Evolutionary conservation across 2,329 filamentous ascomycete genomes (phyloP).

Genomic region (Nothophoma quercina): DNA sequence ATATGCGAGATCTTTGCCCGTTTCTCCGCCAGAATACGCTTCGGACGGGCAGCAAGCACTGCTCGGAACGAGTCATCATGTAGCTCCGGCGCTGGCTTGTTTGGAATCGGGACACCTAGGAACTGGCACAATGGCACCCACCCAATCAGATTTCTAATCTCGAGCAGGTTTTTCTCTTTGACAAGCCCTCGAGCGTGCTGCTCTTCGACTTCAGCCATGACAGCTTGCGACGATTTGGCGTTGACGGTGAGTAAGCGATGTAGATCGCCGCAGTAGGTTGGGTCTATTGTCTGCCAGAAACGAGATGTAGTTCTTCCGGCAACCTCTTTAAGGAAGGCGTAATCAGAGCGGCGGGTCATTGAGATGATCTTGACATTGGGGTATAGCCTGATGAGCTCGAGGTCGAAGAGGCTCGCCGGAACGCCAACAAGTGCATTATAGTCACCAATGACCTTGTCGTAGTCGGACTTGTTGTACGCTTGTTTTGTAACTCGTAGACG

Average conservation of each 20-base stretch:
- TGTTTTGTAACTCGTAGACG: conserved; percentile 39
- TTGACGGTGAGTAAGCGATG: background rate
- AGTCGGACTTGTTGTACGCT: conserved; percentile 44
- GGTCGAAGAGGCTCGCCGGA: conserved; percentile 19
- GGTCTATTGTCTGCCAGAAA: conserved; percentile 7
- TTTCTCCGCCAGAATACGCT: background rate
- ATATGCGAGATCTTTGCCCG: background rate
- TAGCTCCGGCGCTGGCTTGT: conserved; percentile 28
- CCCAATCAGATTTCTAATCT: conserved; percentile 31
- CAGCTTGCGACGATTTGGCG: background rate
- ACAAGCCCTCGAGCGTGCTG: conserved; percentile 24
- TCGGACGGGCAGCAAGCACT: conserved; percentile 3
- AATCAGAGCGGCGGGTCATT: conserved; percentile 9
- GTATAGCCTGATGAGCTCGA: conserved; percentile 27
- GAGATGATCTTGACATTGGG: conserved; percentile 30
- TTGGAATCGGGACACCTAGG: conserved; percentile 30
- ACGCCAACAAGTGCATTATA: conserved; percentile 35
- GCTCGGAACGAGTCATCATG: conserved; percentile 8
- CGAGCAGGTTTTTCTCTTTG: conserved; percentile 35
- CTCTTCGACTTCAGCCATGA: conserved; percentile 13
- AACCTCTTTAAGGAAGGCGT: background rate
- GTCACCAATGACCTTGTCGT: conserved; percentile 43
- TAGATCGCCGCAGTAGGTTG: conserved; percentile 5
- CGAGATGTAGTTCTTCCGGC: background rate
- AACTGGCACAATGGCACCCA: conserved; percentile 44